Evolutionary conservation across 129 eudicot genomes (phyloP).

Genomic region (Tanacetum coccineum): DNA sequence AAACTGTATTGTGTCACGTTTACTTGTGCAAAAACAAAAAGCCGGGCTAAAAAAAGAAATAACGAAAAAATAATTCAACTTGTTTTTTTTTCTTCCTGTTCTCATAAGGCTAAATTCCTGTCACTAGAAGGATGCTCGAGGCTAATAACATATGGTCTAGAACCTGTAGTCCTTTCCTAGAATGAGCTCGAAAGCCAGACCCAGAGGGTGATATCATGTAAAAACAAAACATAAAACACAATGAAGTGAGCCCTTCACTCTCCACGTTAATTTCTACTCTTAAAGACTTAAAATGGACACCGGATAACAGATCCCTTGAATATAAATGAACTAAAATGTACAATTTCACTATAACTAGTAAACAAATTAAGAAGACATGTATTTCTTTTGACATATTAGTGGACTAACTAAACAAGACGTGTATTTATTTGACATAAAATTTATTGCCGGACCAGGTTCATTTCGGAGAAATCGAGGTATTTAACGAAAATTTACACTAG

Average conservation of each 20-base stretch:
- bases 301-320: conserved; percentile 57
- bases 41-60: neutral
- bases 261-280: conserved; percentile 54
- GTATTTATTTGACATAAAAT: too few relatives aligned
- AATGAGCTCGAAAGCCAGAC: conserved; percentile 69
- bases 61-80: conserved; percentile 1
- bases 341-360: too few relatives aligned
- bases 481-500: too few relatives aligned
- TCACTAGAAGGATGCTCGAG: conserved; percentile 80
- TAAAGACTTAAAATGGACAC: conserved; percentile 74
- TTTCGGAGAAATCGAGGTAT: too few relatives aligned
- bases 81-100: neutral
- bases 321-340: too few relatives aligned
- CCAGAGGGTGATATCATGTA: conserved; percentile 70
- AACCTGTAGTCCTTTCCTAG: conserved; percentile 46
- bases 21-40: neutral
- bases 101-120: conserved; percentile 55
- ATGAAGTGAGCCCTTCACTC: conserved; percentile 57
- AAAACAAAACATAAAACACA: conserved; percentile 61
- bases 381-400: too few relatives aligned
- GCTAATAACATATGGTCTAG: conserved; percentile 64
- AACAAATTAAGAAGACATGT: too few relatives aligned
- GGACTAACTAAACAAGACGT: too few relatives aligned
- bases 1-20: neutral
- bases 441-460: too few relatives aligned